Evolutionary conservation across 495 filamentous ascomycete species (phyloP), one percentile per base, ranked within the genome.

Genomic region (Astrothelium subdiscretum): DNA sequence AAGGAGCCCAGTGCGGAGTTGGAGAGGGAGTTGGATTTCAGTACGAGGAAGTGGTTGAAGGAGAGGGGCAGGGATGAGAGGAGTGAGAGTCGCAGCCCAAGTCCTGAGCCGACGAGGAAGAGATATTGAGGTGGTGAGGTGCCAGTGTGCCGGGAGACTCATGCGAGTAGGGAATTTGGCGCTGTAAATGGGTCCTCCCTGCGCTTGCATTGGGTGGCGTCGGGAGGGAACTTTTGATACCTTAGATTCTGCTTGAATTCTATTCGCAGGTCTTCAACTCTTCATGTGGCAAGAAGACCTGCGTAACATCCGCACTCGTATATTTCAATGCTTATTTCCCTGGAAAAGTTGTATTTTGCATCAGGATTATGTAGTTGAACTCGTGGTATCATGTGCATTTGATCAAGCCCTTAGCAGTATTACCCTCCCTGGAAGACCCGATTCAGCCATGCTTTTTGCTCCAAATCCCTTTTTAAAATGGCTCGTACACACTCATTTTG

Each of bases 1-100:
- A 97, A 97, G 80, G 92, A 97, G 72, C 92, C 94, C 4, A 82
- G 81, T 66, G 77, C 85, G 26, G 94, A 96, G 74, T 76, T 98
- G 62, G 95, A 98, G 27, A 76, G 90, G 48, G 95, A 97, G 69
- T 72, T 98, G 67, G 84, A 89, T 64, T 78, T 97, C 31, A 80
- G 81, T 58, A 96, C 91, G 66, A 95, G 95, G 84, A 97, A 97
- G 82, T 97, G 92, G 95, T 75, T 97, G 70, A 87, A 88, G 79
- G 81, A 83, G 72, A 80, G 91, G 32, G 90, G 91, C 29, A 81
- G 91, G 62, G 91, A 96, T 80, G 85, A 87, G 66, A 80, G 92
- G 71, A 96, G 91, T 75, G 82, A 84, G 65, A 73, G 66, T 13
- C 68, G 77, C 60, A 80, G 78, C 61, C 70, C 76, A 22, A 80